Percentiles rank a stretch among this genome's conserved stretches.
These are phyloP conservation scores for Cladosporium sp. DNA, from an alignment of 2,329 filamentous ascomycete genomes.

Conservation along the genomic window DNA sequence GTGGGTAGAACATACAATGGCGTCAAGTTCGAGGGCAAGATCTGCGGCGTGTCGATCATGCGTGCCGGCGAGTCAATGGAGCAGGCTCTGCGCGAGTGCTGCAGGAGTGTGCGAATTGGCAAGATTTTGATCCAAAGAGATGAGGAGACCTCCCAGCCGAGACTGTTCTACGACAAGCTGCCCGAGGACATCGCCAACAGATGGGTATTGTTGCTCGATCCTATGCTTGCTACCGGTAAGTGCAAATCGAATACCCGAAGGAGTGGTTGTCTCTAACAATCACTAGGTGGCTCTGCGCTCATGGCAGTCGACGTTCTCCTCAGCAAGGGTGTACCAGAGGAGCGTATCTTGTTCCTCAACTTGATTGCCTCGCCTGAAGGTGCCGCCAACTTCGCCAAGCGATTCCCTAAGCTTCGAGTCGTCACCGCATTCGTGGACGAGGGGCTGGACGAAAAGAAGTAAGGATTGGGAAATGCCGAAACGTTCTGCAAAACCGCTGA, in stretches of 20 bases:
- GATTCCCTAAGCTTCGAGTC: conserved; percentile 84
- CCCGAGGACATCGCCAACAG: conserved; percentile 88
- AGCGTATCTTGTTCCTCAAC: conserved; percentile 94
- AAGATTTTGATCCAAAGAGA: conserved; percentile 98
- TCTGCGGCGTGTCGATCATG: conserved; percentile 98
- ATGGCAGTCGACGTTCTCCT: conserved; percentile 96
- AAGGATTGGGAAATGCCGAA: conserved; percentile 38
- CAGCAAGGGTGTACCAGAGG: conserved; percentile 86
- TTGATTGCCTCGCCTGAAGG: conserved; percentile 96
- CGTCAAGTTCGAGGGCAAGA: conserved; percentile 95
- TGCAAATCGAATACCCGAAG: conserved; percentile 19
- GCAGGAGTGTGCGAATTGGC: conserved; percentile 93
- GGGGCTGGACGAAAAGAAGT: conserved; percentile 98
- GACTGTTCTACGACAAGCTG: conserved; percentile 96
- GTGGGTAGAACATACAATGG: conserved; percentile 86
- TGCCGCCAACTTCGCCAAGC: conserved; percentile 81
- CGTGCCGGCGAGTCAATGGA: conserved; percentile 98
- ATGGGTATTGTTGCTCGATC: conserved; percentile 92
- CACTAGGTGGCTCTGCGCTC: conserved; percentile 81
- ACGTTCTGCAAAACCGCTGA: conserved; percentile 35
- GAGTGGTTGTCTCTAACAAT: background rate
- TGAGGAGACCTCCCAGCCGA: conserved; percentile 88
- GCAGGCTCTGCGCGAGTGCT: conserved; percentile 92
- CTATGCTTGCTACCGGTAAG: conserved; percentile 97
- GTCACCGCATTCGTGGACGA: conserved; percentile 96